Evolutionary conservation across 2,329 filamentous ascomycete genomes (phyloP).

Genomic region (Colletotrichum melonis): DNA sequence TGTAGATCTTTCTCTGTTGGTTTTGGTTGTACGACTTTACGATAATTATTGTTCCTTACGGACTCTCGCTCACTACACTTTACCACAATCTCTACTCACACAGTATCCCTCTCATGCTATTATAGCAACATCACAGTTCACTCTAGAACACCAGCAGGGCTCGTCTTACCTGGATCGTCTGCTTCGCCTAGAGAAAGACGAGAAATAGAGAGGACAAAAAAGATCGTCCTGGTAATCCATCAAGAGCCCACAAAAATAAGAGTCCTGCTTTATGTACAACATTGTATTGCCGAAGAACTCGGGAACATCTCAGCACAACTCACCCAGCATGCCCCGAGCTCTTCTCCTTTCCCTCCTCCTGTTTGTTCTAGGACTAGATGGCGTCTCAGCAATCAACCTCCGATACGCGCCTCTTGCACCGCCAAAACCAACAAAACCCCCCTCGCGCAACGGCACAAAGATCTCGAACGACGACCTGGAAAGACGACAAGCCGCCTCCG

Average conservation of each 20-base stretch:
- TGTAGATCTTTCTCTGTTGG: neutral
- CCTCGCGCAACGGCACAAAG: conserved; percentile 2
- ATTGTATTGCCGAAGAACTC: neutral
- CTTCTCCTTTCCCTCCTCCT: neutral
- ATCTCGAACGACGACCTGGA: neutral
- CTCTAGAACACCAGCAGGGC: neutral
- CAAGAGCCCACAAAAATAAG: neutral
- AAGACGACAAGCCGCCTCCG: conserved; percentile 8
- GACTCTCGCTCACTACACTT: neutral
- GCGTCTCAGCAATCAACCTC: neutral
- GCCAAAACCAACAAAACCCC: neutral
- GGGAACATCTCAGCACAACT: neutral
- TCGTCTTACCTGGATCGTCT: neutral
- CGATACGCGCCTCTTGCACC: neutral
- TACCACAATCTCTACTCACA: neutral
- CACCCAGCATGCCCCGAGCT: neutral
- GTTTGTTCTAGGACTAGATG: neutral
- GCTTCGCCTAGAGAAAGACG: neutral
- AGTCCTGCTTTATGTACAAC: neutral
- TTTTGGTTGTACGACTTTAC: neutral
- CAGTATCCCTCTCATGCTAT: neutral
- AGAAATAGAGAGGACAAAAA: neutral
- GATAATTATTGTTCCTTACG: neutral
- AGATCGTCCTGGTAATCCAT: neutral
- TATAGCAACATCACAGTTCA: neutral